Conservation (phyloP, 257 asterid genomes). For the Knoxia roxburghii region DNA sequence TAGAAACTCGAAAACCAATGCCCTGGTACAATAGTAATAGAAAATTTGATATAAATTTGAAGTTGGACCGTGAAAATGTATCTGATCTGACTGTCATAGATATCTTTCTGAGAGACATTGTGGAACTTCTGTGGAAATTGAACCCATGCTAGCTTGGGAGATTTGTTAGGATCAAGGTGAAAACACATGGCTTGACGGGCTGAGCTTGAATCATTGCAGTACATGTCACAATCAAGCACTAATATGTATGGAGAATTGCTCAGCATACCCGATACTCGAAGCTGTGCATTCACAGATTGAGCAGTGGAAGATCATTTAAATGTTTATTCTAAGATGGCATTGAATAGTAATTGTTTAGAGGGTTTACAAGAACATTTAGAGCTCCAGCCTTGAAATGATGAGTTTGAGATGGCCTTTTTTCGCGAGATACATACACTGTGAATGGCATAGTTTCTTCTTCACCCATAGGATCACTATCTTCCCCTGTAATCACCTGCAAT, state of each 20-base stretch:
- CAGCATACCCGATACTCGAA: conserved; percentile 52
- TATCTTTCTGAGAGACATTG: conserved; percentile 43
- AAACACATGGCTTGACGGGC: conserved; percentile 57
- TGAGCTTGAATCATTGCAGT: conserved; percentile 38
- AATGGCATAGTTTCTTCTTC: conserved; percentile 31
- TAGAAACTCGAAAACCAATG: too few relatives aligned
- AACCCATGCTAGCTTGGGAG: conserved; percentile 43
- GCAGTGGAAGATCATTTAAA: neutral
- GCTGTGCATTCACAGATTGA: conserved; percentile 33
- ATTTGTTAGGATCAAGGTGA: conserved; percentile 30
- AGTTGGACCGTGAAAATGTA: conserved; percentile 23
- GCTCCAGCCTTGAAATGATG: conserved; percentile 84
- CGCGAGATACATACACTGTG: conserved; percentile 60
- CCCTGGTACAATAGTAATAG: neutral
- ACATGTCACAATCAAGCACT: conserved; percentile 50
- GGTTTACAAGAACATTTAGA: conserved; percentile 51
- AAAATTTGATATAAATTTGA: neutral
- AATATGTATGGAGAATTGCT: conserved; percentile 71
- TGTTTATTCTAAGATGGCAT: neutral
- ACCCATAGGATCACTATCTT: neutral
- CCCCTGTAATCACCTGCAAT: conserved; percentile 41
- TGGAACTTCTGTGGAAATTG: conserved; percentile 67
- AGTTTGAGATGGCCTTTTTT: conserved; percentile 45
- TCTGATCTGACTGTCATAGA: conserved; percentile 38
- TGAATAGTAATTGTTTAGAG: neutral